Evolutionary conservation across 352 stramenopile genomes (phyloP), one percentile per base, ranked within the genome.

Genomic region (Pythium aquatile): DNA sequence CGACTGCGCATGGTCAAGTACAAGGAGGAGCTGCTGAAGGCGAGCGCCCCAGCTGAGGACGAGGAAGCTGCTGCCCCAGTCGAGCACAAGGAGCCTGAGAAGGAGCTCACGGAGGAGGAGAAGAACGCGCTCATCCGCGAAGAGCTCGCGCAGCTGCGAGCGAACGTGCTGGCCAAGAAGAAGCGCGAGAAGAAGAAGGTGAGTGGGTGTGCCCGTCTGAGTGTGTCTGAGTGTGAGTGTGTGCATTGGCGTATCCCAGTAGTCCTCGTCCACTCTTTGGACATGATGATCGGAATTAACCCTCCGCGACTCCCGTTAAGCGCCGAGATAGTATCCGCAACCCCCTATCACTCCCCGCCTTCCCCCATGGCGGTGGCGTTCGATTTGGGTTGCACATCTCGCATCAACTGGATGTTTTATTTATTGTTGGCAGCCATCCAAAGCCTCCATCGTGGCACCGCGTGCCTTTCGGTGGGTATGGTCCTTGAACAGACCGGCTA

Each of bases 401-500:
- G 26, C n/a, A 51, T 30, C 17, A 13, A 30, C 46, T 56, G 54
- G 54, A 62, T 66, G 17, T 73, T 70, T 54, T 68, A 24, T 59
- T 44, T 75, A 47, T 78, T 44, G 60, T 77, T 58, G 81, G 81
- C 75, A 78, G 68, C 59, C 83, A 93, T 94, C 85, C 85, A 94
- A 94, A 92, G 85, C 85, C 83, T 75, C 76, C 66, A 89, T 81
- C 58, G 61, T 40, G 61, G 55, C 55, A 52, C 40, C 56, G 49
- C 55, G 64, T 63, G 67, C 37, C 55, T 30, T 29, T 70, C 62
- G 61, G 42, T 91, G 78, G 67, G 79, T 75, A 80, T 88, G 77
- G 85, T 94, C 87, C 83, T 96, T 96, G 87, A 96, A 96, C 87
- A 92, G 87, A 94, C 81, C 81, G 85, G 87, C 86, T 93, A 96